A percentile compares a stretch with the other conserved stretches of the same genome.
These are phyloP conservation scores for Tuber calosporum DNA, from an alignment of 495 filamentous ascomycete species.

Conservation along the genomic window DNA sequence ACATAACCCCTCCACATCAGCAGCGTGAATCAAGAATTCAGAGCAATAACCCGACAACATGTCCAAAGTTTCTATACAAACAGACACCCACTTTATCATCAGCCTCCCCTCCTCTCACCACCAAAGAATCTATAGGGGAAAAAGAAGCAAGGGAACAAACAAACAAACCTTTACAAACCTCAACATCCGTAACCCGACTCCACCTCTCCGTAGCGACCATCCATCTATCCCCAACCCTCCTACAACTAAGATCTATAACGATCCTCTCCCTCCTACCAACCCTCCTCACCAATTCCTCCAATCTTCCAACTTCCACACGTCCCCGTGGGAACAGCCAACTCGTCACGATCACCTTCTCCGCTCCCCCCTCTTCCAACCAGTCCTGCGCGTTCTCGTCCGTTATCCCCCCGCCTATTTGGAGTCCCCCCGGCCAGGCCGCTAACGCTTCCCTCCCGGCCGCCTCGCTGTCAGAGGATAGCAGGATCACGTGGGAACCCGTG, in stretches of 20 bases:
- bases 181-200: conserved; percentile 95
- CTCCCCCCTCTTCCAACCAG: conserved; percentile 75
- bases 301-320: conserved; percentile 64
- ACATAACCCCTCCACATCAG: conserved; percentile 93
- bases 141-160: neutral
- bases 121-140: neutral
- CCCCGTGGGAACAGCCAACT: conserved; percentile 75
- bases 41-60: conserved; percentile 80
- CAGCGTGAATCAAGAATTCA: conserved; percentile 96
- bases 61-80: conserved; percentile 65
- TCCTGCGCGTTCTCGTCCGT: conserved; percentile 69
- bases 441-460: conserved; percentile 71
- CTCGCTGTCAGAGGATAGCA: conserved; percentile 82
- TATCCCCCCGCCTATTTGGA: conserved; percentile 91
- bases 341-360: conserved; percentile 69
- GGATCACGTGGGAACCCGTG: conserved; percentile 83
- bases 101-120: conserved; percentile 1
- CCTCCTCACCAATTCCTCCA: conserved; percentile 62
- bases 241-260: conserved; percentile 90
- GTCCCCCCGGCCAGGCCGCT: conserved; percentile 60
- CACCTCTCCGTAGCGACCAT: conserved; percentile 97
- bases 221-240: conserved; percentile 66
- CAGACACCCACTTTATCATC: conserved; percentile 8
- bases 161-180: conserved; percentile 61
- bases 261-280: conserved; percentile 68